A percentile compares a stretch with the other conserved stretches of the same genome.
Conservation (phyloP, 345 rosid genomes). For the Eucalyptus albens region DNA sequence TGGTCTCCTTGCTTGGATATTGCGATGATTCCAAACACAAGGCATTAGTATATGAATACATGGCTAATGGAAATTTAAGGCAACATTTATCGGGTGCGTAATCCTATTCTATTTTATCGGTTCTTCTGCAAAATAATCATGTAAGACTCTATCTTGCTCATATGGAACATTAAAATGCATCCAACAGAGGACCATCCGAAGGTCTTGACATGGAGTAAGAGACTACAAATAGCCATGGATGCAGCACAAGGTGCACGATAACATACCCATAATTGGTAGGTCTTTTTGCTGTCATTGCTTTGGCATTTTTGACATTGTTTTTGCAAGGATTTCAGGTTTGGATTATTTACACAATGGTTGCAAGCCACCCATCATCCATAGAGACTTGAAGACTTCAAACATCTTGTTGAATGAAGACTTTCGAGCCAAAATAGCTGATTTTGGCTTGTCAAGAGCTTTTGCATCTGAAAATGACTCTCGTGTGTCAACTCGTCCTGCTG, state of each 20-base stretch:
- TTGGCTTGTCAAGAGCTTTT: no score
- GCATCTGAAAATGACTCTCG: no score
- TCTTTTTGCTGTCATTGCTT: background rate
- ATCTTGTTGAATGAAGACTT: no score
- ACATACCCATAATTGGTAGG: rapidly evolving
- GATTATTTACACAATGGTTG: background rate
- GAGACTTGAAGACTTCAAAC: no score
- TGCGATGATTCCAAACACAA: no score
- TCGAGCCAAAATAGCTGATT: no score
- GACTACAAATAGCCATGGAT: no score
- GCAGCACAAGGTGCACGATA: background rate
- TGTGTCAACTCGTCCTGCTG: no score
- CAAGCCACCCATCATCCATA: background rate
- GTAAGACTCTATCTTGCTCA: background rate
- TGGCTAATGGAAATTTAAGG: no score
- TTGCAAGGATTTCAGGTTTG: background rate
- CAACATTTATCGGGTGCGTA: background rate
- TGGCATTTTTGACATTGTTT: background rate
- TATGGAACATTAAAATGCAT: background rate
- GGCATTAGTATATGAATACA: no score
- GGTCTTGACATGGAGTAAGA: background rate
- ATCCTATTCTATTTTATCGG: rapidly evolving
- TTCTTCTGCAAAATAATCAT: background rate
- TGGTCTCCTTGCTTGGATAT: no score
- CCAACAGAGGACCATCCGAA: background rate